Conservation (phyloP, 1,284 basidiomycete genomes). For the Xanthoconium separans region DNA sequence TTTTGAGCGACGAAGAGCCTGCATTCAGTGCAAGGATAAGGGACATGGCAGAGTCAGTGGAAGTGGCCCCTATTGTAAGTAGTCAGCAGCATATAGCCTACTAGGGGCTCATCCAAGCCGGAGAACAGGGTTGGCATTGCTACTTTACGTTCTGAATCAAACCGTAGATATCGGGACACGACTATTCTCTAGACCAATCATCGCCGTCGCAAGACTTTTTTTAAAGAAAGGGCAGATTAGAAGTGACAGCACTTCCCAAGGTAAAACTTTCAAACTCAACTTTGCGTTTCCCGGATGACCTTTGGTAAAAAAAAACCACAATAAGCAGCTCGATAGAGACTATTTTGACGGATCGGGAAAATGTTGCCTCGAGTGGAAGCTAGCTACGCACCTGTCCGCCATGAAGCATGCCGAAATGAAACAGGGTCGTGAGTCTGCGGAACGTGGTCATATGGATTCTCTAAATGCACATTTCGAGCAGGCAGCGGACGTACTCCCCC, state of each 20-base stretch:
- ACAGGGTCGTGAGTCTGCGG: conserved; percentile 23
- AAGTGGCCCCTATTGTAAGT: no score
- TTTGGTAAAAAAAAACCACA: conserved; percentile 3
- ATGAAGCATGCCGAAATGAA: conserved; percentile 31
- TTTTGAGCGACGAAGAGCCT: conserved; percentile 78
- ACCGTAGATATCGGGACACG: no score
- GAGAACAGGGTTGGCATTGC: not conserved
- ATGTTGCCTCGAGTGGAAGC: conserved; percentile 15
- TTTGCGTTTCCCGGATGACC: not conserved
- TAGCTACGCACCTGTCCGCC: conserved; percentile 13
- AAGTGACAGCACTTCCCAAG: not conserved
- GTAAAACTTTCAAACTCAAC: not conserved
- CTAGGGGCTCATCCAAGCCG: no score
- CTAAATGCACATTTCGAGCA: conserved; percentile 3
- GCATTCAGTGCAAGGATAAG: conserved; percentile 65
- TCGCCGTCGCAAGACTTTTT: not conserved
- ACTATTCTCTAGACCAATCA: conserved; percentile 1
- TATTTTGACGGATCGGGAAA: conserved; percentile 18
- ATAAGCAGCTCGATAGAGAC: not conserved
- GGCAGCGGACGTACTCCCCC: not conserved
- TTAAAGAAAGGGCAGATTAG: not conserved
- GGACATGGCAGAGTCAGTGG: conserved; percentile 19
- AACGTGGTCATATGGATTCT: conserved; percentile 2
- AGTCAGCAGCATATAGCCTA: no score
- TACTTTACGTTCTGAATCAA: not conserved